Evolutionary conservation across 2,329 filamentous ascomycete genomes (phyloP).

Genomic region (Cephalotrichum gorgonifer): DNA sequence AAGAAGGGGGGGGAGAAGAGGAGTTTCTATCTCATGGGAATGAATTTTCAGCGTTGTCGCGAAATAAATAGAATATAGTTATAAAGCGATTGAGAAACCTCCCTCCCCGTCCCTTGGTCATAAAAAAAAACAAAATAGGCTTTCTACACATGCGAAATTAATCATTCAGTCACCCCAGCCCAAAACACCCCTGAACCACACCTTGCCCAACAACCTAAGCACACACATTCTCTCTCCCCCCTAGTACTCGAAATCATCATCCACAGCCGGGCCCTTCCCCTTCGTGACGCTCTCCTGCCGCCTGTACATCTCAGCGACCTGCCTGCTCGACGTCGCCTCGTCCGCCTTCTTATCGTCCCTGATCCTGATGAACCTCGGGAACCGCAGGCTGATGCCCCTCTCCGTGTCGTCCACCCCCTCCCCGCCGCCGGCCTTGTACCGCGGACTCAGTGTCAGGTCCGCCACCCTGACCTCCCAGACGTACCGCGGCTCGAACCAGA

Average conservation of each 20-base stretch:
- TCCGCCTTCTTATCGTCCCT: slow-evolving; percentile 95
- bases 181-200: not conserved
- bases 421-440: slow-evolving; percentile 83
- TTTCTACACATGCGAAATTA: too few species aligned
- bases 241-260: slow-evolving; percentile 97
- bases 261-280: slow-evolving; percentile 74
- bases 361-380: slow-evolving; percentile 84
- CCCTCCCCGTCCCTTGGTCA: too few species aligned
- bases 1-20: too few species aligned
- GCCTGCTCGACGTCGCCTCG: slow-evolving; percentile 70
- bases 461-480: slow-evolving; percentile 99
- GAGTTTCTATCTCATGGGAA: too few species aligned
- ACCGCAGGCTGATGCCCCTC: slow-evolving; percentile 77
- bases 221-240: not conserved
- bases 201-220: not conserved
- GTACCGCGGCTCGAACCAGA: slow-evolving; percentile 91
- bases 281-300: slow-evolving; percentile 87
- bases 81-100: too few species aligned
- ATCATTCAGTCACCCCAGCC: too few species aligned
- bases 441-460: slow-evolving; percentile 82
- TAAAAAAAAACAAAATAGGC: too few species aligned
- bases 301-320: slow-evolving; percentile 94
- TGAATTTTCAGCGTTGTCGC: too few species aligned
- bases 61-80: too few species aligned
- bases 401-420: slow-evolving; percentile 65